Conservation (phyloP, 805 yeast genomes). For the Kazachstania psychrophila region DNA sequence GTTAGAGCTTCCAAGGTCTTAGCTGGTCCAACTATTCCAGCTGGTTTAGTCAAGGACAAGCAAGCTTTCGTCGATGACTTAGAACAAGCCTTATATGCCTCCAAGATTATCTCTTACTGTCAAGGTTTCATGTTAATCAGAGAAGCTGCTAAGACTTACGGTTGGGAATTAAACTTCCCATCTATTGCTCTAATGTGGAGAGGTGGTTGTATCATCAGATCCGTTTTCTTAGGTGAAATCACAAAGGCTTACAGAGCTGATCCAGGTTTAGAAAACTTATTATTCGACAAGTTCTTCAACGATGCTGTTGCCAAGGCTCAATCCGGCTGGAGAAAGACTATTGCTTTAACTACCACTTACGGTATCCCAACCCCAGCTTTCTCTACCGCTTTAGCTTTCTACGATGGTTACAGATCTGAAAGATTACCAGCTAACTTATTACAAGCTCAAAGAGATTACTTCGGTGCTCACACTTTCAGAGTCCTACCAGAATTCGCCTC, state of each 20-base stretch:
- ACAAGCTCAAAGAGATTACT: constrained; percentile 99
- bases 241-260: constrained; percentile 90
- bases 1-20: constrained; percentile 70
- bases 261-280: constrained; percentile 88
- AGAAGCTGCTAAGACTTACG: constrained; percentile 94
- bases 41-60: constrained; percentile 62
- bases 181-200: constrained; percentile 99
- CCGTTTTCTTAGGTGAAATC: constrained; percentile 95
- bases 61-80: constrained; percentile 79
- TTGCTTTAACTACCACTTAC: constrained; percentile 63
- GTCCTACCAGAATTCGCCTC: constrained; percentile 80
- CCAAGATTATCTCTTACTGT: constrained; percentile 95
- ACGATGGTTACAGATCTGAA: constrained; percentile 97
- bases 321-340: constrained; percentile 86
- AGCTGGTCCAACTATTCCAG: constrained; percentile 66
- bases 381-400: constrained; percentile 92
- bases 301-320: constrained; percentile 90
- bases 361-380: constrained; percentile 98
- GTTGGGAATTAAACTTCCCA: constrained; percentile 96
- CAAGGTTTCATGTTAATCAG: constrained; percentile 99
- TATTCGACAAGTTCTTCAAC: constrained; percentile 91
- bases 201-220: constrained; percentile 99
- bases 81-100: constrained; percentile 97
- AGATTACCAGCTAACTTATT: constrained; percentile 93
- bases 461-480: constrained; percentile 98